These are phyloP conservation scores for Graphilbum fragrans DNA, from an alignment of 2,329 filamentous ascomycete species.

Conservation along the genomic window DNA sequence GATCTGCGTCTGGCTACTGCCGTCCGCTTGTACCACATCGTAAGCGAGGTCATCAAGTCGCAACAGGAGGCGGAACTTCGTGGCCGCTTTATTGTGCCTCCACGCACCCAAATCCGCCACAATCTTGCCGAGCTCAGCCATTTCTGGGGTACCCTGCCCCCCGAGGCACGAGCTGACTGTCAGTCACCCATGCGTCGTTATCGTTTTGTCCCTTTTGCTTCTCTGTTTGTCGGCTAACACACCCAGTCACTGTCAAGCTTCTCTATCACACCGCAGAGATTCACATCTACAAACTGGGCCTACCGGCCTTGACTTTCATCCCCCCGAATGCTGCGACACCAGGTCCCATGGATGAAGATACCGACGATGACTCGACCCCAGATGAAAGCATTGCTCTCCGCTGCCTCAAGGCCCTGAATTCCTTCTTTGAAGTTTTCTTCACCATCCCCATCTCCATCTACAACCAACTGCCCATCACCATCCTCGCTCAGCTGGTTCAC, in stretches of 20 bases:
- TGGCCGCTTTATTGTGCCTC: conserved; percentile 4
- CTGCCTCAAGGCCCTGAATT: conserved; percentile 8
- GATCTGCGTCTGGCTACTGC: conserved; percentile 9
- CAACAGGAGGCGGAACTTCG: conserved; percentile 9
- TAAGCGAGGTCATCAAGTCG: conserved; percentile 6
- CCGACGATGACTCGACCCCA: background rate
- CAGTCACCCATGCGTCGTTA: background rate
- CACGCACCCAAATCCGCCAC: conserved; percentile 4
- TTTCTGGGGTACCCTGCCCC: conserved; percentile 5
- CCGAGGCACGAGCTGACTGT: conserved; percentile 5
- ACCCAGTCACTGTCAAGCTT: conserved; percentile 7
- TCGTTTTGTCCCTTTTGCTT: background rate
- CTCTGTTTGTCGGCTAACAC: background rate
- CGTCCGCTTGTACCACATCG: conserved; percentile 11
- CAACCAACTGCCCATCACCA: conserved; percentile 7
- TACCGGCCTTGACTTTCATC: conserved; percentile 4
- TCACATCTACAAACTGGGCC: conserved; percentile 11
- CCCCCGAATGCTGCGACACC: background rate
- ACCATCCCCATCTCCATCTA: conserved; percentile 8
- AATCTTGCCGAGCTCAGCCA: conserved; percentile 6
- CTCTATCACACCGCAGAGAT: conserved; percentile 11
- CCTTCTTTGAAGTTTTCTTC: conserved; percentile 10
- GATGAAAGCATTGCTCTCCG: conserved; percentile 4
- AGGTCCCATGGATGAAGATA: background rate
- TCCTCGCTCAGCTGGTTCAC: conserved; percentile 10